A percentile compares a stretch with the other conserved stretches of the same genome.
Conservation (phyloP, 176 grass and related monocot species). For the Aegilops sharonensis region DNA sequence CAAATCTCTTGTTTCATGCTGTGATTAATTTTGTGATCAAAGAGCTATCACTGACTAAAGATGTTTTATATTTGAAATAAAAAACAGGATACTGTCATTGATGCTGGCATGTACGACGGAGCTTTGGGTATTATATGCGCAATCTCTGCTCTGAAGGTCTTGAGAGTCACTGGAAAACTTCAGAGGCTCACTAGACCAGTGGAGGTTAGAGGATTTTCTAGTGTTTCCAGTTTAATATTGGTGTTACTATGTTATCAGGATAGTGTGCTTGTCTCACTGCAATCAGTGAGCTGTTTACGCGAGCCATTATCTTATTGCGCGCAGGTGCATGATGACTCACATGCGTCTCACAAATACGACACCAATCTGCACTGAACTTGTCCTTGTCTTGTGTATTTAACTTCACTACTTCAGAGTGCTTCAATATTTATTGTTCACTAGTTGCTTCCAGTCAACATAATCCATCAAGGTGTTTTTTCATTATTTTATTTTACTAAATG, state of each 20-base stretch:
- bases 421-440: not conserved
- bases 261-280: constrained; percentile 1
- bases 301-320: not conserved
- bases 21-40: not conserved
- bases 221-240: not conserved
- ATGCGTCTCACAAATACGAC: not conserved
- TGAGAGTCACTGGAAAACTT: constrained; percentile 64
- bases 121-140: constrained; percentile 70
- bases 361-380: constrained; percentile 26
- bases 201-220: constrained; percentile 53
- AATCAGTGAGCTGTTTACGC: not conserved
- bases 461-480: not conserved
- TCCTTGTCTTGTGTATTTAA: constrained; percentile 11
- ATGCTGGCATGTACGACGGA: constrained; percentile 95
- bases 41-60: not conserved
- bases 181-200: constrained; percentile 68
- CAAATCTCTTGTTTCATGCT: not conserved
- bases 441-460: not conserved
- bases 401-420: constrained; percentile 15
- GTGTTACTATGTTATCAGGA: not conserved
- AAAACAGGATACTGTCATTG: constrained; percentile 88
- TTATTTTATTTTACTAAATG: not conserved
- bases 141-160: constrained; percentile 91
- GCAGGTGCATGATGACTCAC: constrained; percentile 17
- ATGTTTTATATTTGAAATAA: not conserved